phyloP scores from a whole-genome alignment of 305 asterid species.

The Withania somnifera region DNA sequence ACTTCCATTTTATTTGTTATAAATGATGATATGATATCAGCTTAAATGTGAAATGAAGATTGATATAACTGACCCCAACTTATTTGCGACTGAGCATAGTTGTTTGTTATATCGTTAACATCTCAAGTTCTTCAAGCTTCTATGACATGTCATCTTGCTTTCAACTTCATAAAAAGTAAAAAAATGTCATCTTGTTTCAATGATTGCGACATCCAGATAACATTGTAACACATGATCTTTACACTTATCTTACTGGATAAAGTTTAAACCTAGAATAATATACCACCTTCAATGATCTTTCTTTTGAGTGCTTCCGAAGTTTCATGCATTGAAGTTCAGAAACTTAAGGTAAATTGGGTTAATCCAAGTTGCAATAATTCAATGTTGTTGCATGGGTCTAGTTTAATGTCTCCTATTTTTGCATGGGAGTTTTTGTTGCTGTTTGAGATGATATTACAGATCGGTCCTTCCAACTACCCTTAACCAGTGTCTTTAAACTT shows the following conservation, averaged over 20 bases:
- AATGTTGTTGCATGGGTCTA: background rate
- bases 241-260: background rate
- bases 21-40: background rate
- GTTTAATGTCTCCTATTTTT: background rate
- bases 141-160: background rate
- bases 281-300: background rate
- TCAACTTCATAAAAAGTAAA: background rate
- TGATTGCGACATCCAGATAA: background rate
- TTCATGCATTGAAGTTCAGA: background rate
- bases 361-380: background rate
- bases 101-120: background rate
- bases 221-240: background rate
- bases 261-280: background rate
- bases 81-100: background rate
- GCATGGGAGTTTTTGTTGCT: background rate
- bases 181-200: background rate
- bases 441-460: background rate
- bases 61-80: background rate
- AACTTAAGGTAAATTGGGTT: background rate
- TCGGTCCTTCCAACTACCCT: background rate
- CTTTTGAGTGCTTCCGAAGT: background rate
- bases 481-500: background rate
- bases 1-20: background rate
- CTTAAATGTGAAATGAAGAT: background rate
- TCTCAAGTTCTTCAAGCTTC: background rate